A percentile compares a stretch with the other conserved stretches of the same genome.
Conservation (phyloP, 495 filamentous ascomycete species). For the Xylaria venustula region DNA sequence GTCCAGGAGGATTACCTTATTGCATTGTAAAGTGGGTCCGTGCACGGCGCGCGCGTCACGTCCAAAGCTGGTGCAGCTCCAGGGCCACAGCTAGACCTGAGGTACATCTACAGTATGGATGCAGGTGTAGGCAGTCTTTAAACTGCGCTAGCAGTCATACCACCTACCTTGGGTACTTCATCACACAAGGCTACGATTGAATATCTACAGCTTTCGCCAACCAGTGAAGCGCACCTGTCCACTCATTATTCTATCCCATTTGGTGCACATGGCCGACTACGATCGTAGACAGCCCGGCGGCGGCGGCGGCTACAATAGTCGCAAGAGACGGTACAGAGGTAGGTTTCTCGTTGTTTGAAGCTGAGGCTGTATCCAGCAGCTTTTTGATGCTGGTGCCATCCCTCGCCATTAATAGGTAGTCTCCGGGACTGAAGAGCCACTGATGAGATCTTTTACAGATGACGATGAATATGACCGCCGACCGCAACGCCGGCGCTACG, state of each 20-base stretch:
- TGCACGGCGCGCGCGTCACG: constrained; percentile 16
- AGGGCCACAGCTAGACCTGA: too few species aligned
- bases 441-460: constrained; percentile 21
- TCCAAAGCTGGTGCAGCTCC: neutral
- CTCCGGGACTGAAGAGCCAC: constrained; percentile 36
- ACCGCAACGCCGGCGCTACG: constrained; percentile 72
- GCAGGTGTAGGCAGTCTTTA: too few species aligned
- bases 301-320: constrained; percentile 53
- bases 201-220: neutral
- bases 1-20: neutral
- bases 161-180: neutral
- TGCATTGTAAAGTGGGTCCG: neutral
- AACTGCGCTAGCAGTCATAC: too few species aligned
- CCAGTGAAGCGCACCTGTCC: constrained; percentile 5
- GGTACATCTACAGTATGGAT: too few species aligned
- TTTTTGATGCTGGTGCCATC: constrained; percentile 8
- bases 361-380: constrained; percentile 9
- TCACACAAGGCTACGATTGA: too few species aligned
- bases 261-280: constrained; percentile 65
- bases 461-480: constrained; percentile 75
- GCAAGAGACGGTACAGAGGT: constrained; percentile 64
- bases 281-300: constrained; percentile 61
- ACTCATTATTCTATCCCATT: neutral
- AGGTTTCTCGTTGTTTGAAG: constrained; percentile 15
- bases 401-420: neutral